Base-by-base conservation (phyloP, 257 asterid species). In the Dorcoceras hygrometricum region DNA sequence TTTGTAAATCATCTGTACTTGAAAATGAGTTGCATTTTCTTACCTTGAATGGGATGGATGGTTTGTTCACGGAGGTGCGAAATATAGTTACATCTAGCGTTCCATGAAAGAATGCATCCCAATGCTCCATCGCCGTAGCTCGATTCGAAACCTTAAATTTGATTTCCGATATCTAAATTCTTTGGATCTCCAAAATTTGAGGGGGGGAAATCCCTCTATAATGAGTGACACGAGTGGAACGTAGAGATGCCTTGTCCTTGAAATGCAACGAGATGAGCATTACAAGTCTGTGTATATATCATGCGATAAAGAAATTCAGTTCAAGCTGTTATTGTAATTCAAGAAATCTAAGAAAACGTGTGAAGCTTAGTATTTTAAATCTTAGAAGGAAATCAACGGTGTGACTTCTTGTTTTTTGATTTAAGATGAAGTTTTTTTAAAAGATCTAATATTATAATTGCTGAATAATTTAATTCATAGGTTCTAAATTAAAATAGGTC, bases 21-120 rank as follows among this genome's bases (percentile, higher is more conserved):
- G 5, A 39, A 39, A 39, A 39, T 39, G 50, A 39, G 50, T 12
- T 39, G 50, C 50, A 11, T 39, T 11, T 39, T 39, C 50, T 8
- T 34, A 83, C 98, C 78, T 67, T 67, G 31, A 89, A 79, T 12
- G 89, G 85, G 36, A 74, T 64, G n/a, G 89, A 63, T 7, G 89
- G 64, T 24, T 75, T 81, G 62, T 63, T 57, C 72, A 65, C 78
- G 0, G 93, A 75, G 50, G 98, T 95, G 6, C 83, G 91, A 66
- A 89, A 89, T 48, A 91, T 85, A 4, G 98, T 85, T 4, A 85
- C 95, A 78, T 89, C 98, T 39, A 91, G 95, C 26, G 96, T 91
- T 57, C 98, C 98, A 76, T 91, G 98, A 63, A 91, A 75, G 67
- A 82, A 82, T 83, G 75, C 78, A 43, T 76, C 66, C 73, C 78